A percentile compares a stretch with the other conserved stretches of the same genome.
Evolutionary conservation across 306 rosid species (phyloP).

Genomic region (Quercus bicolor): DNA sequence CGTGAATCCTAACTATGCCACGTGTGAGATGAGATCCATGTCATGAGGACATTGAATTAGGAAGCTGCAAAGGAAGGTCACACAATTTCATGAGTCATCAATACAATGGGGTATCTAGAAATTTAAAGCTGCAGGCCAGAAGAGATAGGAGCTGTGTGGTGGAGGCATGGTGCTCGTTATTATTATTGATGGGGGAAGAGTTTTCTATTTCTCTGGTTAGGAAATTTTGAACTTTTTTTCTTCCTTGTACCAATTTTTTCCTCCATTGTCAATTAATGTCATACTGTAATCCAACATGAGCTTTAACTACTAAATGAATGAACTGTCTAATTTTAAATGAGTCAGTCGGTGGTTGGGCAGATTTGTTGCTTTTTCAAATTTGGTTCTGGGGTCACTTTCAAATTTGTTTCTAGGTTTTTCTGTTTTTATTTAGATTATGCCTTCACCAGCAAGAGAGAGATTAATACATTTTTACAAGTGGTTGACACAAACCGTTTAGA

Average conservation of each 20-base stretch:
- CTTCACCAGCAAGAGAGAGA: background rate
- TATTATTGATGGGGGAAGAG: background rate
- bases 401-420: background rate
- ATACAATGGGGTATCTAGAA: background rate
- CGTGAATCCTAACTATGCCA: background rate
- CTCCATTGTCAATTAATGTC: too few relatives aligned
- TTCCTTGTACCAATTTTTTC: background rate
- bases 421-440: background rate
- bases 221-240: background rate
- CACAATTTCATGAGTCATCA: background rate
- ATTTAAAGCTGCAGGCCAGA: background rate
- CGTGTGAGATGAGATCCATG: conserved; percentile 1
- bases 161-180: background rate
- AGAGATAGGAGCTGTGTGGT: background rate
- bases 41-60: background rate
- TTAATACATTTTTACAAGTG: too few relatives aligned
- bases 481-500: too few relatives aligned
- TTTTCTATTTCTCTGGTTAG: background rate
- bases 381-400: background rate
- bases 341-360: background rate
- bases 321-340: background rate
- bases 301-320: background rate
- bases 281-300: background rate
- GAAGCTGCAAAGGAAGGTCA: conserved; percentile 16
- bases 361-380: background rate